Conservation (phyloP, 2,329 filamentous ascomycete species). For the Neocucurbitaria cava region DNA sequence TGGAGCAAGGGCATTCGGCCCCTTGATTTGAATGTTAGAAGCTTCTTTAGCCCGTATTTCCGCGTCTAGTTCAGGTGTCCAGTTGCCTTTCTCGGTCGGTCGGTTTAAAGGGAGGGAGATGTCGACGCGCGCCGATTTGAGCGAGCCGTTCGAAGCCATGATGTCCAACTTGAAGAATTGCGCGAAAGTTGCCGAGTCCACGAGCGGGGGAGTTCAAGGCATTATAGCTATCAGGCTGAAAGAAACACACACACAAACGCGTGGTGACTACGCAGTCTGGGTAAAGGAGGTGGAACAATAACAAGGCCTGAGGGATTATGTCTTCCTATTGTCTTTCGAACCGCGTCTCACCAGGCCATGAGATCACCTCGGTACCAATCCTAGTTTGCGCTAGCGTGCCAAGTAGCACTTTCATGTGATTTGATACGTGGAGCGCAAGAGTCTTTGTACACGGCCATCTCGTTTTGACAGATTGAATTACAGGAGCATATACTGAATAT, state of each 20-base stretch:
- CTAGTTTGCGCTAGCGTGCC: background rate
- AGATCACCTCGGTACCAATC: conserved; percentile 1
- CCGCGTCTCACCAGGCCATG: conserved; percentile 2
- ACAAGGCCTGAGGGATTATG: conserved; percentile 4
- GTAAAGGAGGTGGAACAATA: conserved; percentile 11
- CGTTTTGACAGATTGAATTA: too few species aligned
- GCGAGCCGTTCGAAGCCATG: conserved; percentile 36
- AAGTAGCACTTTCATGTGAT: background rate
- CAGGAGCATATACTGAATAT: too few species aligned
- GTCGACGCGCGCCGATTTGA: conserved; percentile 28
- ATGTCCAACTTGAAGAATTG: background rate
- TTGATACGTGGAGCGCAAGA: background rate
- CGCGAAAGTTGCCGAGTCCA: background rate
- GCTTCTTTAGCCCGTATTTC: conserved; percentile 34
- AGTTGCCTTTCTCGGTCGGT: conserved; percentile 26
- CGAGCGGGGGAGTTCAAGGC: conserved; percentile 4
- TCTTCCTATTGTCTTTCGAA: conserved; percentile 7
- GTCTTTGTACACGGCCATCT: background rate
- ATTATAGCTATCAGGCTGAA: conserved; percentile 2
- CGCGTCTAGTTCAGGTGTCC: conserved; percentile 37
- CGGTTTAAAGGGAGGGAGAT: conserved; percentile 43
- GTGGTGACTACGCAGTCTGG: background rate
- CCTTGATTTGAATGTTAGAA: conserved; percentile 22
- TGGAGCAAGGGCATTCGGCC: conserved; percentile 22
- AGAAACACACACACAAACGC: background rate